Base-by-base conservation (phyloP, 257 asterid species). In the Sherardia arvensis region DNA sequence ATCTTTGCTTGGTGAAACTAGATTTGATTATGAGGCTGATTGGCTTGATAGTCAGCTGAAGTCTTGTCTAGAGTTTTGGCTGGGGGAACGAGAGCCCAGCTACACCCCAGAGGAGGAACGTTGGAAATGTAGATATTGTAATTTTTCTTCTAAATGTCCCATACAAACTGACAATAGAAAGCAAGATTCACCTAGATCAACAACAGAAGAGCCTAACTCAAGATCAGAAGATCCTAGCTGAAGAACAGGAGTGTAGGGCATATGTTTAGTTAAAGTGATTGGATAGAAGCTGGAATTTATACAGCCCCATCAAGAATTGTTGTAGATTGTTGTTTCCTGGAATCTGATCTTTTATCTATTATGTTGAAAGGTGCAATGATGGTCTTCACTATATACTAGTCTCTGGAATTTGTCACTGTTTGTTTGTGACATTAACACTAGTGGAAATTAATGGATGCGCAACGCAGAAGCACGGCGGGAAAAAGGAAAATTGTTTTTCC, bases 51-150 rank as follows among this genome's bases (percentile, higher is more conserved):
- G 71, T 69, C 87, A 92, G 73, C 80, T 89, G 3, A 78, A 73
- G 76, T 78, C 79, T 43, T 79, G 84, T 47, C 87, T 86, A 7
- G 89, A 85, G 74, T 84, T 92, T 59, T 89, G 98, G 98, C 62
- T 10, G 66, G 93, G 97, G 29, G 75, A 82, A 62, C 75, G 95
- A 71, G 88, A 83, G 73, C 87, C 97, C 62, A 66, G 64, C 67
- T 89, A 76, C 66, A 53, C 91, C 70, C 79, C 95, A 33, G 58
- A 62, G 62, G 89, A 89, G 14, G 98, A 92, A 71, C 90, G 84
- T 18, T 89, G 97, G 97, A 92, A 92, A 79, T 92, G 98, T 81
- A 71, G 66, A 62, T 81, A 67, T 63, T 92, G 98, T 70, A 76
- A 75, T 53, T 92, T 83, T 53, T 77, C 78, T 54, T 64, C 86